These are phyloP conservation scores for Barnettozyma hawaiiensis DNA, from an alignment of 1,139 yeast species.

Conservation along the genomic window DNA sequence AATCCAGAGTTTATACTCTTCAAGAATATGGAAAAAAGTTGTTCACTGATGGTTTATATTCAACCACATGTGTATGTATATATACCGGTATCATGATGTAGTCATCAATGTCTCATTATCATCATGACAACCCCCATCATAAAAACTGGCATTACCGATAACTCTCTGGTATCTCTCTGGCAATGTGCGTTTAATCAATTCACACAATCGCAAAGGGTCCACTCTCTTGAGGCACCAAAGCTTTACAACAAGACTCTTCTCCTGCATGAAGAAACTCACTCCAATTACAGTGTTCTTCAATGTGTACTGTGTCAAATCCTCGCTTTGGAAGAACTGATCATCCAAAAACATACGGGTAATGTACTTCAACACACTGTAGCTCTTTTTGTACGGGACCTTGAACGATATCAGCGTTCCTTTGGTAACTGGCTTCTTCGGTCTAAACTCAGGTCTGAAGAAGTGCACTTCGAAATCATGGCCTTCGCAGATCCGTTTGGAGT, in stretches of 20 bases:
- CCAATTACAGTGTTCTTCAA: slow-evolving; percentile 10
- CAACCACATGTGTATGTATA: not conserved
- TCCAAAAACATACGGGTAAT: slow-evolving; percentile 7
- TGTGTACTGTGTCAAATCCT: slow-evolving; percentile 6
- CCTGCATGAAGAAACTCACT: slow-evolving; percentile 7
- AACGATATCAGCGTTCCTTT: slow-evolving; percentile 7
- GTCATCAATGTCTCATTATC: not conserved
- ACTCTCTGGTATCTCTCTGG: not conserved
- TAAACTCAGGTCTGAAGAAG: slow-evolving; percentile 8
- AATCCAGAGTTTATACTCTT: too few species aligned
- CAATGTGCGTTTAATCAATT: slow-evolving; percentile 3
- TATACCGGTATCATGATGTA: not conserved
- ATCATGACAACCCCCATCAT: not conserved
- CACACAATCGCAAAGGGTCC: slow-evolving; percentile 3
- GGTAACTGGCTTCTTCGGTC: slow-evolving; percentile 1
- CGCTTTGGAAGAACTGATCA: slow-evolving; percentile 5
- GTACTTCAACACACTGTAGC: slow-evolving; percentile 6
- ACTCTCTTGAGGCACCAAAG: not conserved
- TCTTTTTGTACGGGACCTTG: not conserved
- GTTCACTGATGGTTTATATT: too few species aligned
- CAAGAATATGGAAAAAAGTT: too few species aligned
- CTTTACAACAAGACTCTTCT: slow-evolving; percentile 1
- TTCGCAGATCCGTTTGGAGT: not conserved
- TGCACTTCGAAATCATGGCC: slow-evolving; percentile 7
- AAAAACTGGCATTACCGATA: slow-evolving; percentile 3